Evolutionary conservation across 495 filamentous ascomycete genomes (phyloP), one percentile per base, ranked within the genome.

Genomic region (Aspergillus funiculosus): DNA sequence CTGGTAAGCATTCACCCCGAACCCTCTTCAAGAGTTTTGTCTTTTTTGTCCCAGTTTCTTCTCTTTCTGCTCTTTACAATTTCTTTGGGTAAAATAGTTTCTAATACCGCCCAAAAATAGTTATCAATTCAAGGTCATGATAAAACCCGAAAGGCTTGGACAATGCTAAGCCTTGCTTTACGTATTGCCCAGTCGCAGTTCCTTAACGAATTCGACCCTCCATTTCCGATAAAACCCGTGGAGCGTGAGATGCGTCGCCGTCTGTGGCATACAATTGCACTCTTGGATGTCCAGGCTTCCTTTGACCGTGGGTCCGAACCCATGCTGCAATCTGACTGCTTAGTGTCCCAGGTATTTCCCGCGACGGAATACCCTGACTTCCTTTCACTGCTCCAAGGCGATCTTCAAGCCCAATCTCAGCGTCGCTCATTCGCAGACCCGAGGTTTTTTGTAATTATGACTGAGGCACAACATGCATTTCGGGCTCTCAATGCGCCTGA

Each of bases 111-210:
- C n/a, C n/a, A n/a, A n/a, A n/a, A n/a, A 30, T 55, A 73, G 58
- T 63, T 74, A 39, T 68, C 74, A 2, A 55, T 66, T n/a, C 53
- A 66, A 51, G 48, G 61, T 40, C 53, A 75, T 66, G 57, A 67
- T 25, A 60, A 62, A 46, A 62, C 56, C 43, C 57, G 64, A 41
- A 58, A 64, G 37, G 55, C 63, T n/a, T 79, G 76, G 75, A 79
- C 75, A 36, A 68, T 87, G 54, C 74, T 82, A 1, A 78, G 80
- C 15, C 75, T 89, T 32, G 80, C 77, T 0, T 74, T 87, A 4
- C 75, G 84, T 37, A 77, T 86, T 18, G 82, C 76, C 1, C 82
- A 86, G 56, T 75, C 80, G 7, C 62, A 86, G 17, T 82, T 76
- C 15, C 72, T 87, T 18, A 81, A 89, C 45, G 66, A 63, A 15